Base-by-base conservation (phyloP, 1,139 yeast species). In the Candida labiduridarum region DNA sequence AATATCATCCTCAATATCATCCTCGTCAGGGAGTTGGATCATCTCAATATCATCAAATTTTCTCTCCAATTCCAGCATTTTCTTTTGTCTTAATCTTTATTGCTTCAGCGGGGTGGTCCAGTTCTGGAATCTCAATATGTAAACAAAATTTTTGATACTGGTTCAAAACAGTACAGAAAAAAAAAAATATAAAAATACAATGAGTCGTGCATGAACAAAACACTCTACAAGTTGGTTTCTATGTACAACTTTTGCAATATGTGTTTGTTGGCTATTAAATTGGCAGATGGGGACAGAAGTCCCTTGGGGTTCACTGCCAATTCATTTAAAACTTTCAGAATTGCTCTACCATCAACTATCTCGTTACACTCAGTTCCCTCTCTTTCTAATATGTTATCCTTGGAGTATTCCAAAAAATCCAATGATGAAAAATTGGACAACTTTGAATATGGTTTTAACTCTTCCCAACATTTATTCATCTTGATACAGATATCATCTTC, bases 1-100 rank as follows among this genome's bases (percentile, higher is more conserved):
- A 15, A 2, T 9, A 25, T 25, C 29, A 47, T 52, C 11, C 62
- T 22, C 30, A 5, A 19, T 29, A 11, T 38, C 41, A 11, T 38
- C 69, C 45, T 71, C 73, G 15, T 71, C 79, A 1, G 78, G 79
- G 25, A 76, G 68, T 45, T 76, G 80, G 47, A 77, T 64, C 80
- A 76, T 74, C 52, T 76, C 80, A 33, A 76, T 74, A 52, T 76
- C 80, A 41, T 69, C 76, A 55, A 68, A 73, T 31, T 58, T 62
- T 48, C 59, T 49, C 46, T 51, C 50, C 38, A 57, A 38, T 36
- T 45, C 50, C 22, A 44, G 39, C 54, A 51, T 51, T 41, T 36
- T 31, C 12, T 34, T 25, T 11, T 11, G 14, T 36, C 1, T 35
- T 11, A 1, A 19, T 14, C 33, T 16, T 25, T 44, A 34, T 22